A percentile compares a stretch with the other conserved stretches of the same genome.
phyloP scores from a whole-genome alignment of 2,329 filamentous ascomycete species.

The Aspergillus sclerotialis region DNA sequence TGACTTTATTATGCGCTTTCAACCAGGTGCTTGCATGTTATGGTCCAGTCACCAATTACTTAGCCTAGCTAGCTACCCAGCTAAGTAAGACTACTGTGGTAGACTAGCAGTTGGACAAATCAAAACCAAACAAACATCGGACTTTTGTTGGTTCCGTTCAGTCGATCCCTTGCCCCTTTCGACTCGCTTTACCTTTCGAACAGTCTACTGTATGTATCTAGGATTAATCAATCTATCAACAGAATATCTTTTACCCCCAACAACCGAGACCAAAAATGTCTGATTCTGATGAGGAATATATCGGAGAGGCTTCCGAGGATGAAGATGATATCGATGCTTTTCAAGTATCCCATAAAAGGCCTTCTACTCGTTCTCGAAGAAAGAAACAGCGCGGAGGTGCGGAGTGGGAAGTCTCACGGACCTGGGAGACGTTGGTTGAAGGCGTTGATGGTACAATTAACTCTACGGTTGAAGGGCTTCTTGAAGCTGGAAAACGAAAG shows the following conservation, averaged over 20 bases:
- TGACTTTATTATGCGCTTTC: too few species aligned
- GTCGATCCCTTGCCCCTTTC: too few species aligned
- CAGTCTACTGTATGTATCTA: too few species aligned
- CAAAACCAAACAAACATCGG: too few species aligned
- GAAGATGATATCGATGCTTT: slow-evolving; percentile 29
- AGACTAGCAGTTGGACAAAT: too few species aligned
- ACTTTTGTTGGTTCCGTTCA: too few species aligned
- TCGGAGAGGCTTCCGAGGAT: slow-evolving; percentile 44
- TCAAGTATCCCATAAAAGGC: slow-evolving; percentile 21
- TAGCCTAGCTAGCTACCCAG: too few species aligned
- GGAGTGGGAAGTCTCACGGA: slow-evolving; percentile 43
- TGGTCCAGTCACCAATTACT: too few species aligned
- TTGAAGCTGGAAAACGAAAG: slow-evolving; percentile 77
- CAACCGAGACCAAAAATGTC: slow-evolving; percentile 26
- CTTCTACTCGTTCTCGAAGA: slow-evolving; percentile 22
- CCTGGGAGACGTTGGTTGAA: slow-evolving; percentile 66
- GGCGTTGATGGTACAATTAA: slow-evolving; percentile 72
- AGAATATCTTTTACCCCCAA: not conserved
- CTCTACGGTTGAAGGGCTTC: slow-evolving; percentile 61
- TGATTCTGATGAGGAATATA: slow-evolving; percentile 47
- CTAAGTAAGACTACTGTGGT: too few species aligned
- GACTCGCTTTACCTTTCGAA: too few species aligned
- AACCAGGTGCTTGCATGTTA: too few species aligned
- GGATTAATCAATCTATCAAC: too few species aligned
- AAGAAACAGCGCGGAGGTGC: slow-evolving; percentile 33